Evolutionary conservation across 352 stramenopile genomes (phyloP), one percentile per base, ranked within the genome.

Genomic region (Phytopythium chamaehyphon): DNA sequence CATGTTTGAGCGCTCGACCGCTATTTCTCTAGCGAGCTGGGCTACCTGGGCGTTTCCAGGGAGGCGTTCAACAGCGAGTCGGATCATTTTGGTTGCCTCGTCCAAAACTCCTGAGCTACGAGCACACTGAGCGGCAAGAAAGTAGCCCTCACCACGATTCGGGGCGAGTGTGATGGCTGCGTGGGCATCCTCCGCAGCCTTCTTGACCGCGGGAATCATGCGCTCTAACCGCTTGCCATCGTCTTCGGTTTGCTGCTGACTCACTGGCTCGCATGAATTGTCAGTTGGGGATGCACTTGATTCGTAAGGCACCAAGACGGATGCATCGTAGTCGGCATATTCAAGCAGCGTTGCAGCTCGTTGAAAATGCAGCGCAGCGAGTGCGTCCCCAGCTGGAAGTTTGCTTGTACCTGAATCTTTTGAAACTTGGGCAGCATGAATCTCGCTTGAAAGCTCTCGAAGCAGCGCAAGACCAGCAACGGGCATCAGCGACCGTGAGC

Each of bases 291-390:
- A 23, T 33, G 23, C 52, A 10, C 71, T 35, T 35, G 57, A 51
- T 42, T 73, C 54, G 3, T 68, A 43, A 7, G 64, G 64, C 1
- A 73, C 43, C 40, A 37, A 50, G 19, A 48, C 57, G 19, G 58
- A 61, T 6, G 66, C 62, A 21, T 81, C 71, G 24, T 70, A 75
- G 54, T 78, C 59, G n/a, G 67, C 59, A 59, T 66, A 69, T 8
- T 60, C 52, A 28, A 81, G 44, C 21, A 81, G 46, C 18, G 48
- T 57, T 39, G 62, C 61, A 24, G 71, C 71, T 16, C 71, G 71
- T 21, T 65, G 64, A 9, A 56, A 69, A 24, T 76, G 71, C 15
- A 78, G 40, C 11, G 45, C 46, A 4, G 64, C 64, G 19, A 78
- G 47, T 10, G 40, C 62, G 33, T 66, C 53, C 10, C 12, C 14